Conservation (phyloP, 1,284 basidiomycete genomes). For the Ganoderma meredithae region DNA sequence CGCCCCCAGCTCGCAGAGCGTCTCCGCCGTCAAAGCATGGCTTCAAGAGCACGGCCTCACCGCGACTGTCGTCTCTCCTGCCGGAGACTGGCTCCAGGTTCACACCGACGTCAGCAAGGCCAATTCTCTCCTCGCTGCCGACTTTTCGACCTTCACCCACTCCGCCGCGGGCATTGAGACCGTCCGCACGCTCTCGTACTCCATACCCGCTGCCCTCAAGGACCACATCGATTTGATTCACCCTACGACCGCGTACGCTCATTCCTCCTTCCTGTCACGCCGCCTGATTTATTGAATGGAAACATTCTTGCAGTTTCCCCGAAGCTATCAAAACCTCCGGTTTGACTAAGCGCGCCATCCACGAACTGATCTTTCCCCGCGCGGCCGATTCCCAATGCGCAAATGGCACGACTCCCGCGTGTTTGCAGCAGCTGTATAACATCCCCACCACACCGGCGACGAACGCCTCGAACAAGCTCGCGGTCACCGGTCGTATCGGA, state of each 20-base stretch:
- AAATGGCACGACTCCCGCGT: slow-evolving; percentile 57
- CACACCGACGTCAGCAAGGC: slow-evolving; percentile 47
- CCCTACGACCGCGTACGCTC: slow-evolving; percentile 45
- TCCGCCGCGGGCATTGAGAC: slow-evolving; percentile 39
- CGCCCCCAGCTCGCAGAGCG: slow-evolving; percentile 46
- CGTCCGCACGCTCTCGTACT: slow-evolving; percentile 51
- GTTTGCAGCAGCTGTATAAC: slow-evolving; percentile 61
- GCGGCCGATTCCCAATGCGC: slow-evolving; percentile 41
- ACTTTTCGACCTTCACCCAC: slow-evolving; percentile 49
- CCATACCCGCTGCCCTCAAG: slow-evolving; percentile 46
- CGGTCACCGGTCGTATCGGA: slow-evolving; percentile 61
- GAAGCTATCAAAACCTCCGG: slow-evolving; percentile 12
- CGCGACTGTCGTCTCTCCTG: slow-evolving; percentile 41
- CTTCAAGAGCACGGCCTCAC: slow-evolving; percentile 45
- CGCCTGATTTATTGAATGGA: not conserved
- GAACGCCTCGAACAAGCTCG: slow-evolving; percentile 53
- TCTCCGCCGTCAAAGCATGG: slow-evolving; percentile 47
- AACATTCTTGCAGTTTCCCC: slow-evolving; percentile 20
- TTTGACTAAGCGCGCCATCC: slow-evolving; percentile 18
- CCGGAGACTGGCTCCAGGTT: slow-evolving; percentile 52
- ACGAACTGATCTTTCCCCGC: slow-evolving; percentile 20
- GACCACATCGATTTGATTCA: slow-evolving; percentile 49
- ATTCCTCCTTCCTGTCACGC: not conserved
- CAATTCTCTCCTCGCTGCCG: slow-evolving; percentile 45
- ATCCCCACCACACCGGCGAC: slow-evolving; percentile 52